A percentile compares a stretch with the other conserved stretches of the same genome.
Evolutionary conservation across 192 early-diverging fungal genomes (phyloP).

Genomic region (Chytriomyces sp.): DNA sequence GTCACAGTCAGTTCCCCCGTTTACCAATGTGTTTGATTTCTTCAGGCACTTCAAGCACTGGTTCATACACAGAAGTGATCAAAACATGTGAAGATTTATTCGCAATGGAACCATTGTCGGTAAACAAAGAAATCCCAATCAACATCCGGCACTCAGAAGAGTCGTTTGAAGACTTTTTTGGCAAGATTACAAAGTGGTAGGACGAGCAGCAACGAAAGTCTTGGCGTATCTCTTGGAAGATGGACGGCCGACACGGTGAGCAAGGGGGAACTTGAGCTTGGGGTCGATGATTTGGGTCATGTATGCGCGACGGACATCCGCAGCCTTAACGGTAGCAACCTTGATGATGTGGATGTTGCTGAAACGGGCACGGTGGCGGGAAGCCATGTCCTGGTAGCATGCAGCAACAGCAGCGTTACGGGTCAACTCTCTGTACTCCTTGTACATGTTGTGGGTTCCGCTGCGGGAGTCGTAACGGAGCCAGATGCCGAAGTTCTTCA

Average conservation of each 20-base stretch:
- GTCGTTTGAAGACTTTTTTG: no score
- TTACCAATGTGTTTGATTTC: no score
- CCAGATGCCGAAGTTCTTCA: constrained; percentile 99
- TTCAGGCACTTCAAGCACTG: no score
- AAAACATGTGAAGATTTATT: no score
- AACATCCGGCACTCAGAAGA: no score
- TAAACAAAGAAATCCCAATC: neutral
- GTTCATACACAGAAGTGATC: no score
- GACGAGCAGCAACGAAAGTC: constrained; percentile 90
- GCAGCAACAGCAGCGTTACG: constrained; percentile 66
- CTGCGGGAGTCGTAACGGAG: constrained; percentile 99
- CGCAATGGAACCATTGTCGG: no score
- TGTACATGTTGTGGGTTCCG: constrained; percentile 99
- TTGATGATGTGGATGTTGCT: constrained; percentile 98
- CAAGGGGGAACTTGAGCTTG: constrained; percentile 95
- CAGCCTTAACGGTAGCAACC: constrained; percentile 86
- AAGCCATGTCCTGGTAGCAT: constrained; percentile 97
- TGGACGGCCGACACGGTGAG: constrained; percentile 89
- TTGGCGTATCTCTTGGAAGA: constrained; percentile 81
- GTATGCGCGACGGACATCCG: constrained; percentile 95
- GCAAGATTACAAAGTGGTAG: constrained; percentile 82
- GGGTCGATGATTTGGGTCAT: constrained; percentile 93
- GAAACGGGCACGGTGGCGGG: constrained; percentile 98
- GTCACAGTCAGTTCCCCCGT: no score
- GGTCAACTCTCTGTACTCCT: constrained; percentile 98